Conservation (phyloP, 1,284 basidiomycete genomes). For the Stereum hirsutum region DNA sequence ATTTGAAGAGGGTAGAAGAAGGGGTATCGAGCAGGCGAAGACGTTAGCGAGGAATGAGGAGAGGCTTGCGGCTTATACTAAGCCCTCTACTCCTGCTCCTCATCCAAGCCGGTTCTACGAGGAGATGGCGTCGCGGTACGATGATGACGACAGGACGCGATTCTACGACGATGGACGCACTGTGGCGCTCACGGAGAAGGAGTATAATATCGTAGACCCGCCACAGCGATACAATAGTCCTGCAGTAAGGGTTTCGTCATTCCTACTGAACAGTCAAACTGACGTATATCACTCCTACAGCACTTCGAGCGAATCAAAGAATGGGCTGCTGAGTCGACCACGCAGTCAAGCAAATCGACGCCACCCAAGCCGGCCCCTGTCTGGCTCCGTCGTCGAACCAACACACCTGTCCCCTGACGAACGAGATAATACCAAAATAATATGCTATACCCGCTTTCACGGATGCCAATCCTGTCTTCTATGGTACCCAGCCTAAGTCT, state of each 20-base stretch:
- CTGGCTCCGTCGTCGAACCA: slow-evolving; percentile 4
- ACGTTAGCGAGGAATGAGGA: slow-evolving; percentile 38
- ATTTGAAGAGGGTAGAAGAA: slow-evolving; percentile 31
- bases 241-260: background rate
- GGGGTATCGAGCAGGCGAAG: slow-evolving; percentile 29
- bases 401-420: too few species aligned
- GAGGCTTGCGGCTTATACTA: slow-evolving; percentile 40
- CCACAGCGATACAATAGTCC: background rate
- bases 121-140: background rate
- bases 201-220: background rate
- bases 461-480: too few species aligned
- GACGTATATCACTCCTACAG: background rate
- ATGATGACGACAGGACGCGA: background rate
- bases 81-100: too few species aligned
- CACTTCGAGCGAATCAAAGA: slow-evolving; percentile 4
- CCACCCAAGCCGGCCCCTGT: slow-evolving; percentile 4
- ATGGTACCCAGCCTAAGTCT: too few species aligned
- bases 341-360: slow-evolving; percentile 1
- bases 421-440: too few species aligned
- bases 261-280: background rate
- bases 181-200: background rate
- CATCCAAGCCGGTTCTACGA: slow-evolving; percentile 24
- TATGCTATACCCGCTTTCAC: too few species aligned
- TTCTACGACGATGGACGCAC: background rate
- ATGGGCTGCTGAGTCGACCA: slow-evolving; percentile 2